Base-by-base conservation (phyloP, 2,329 filamentous ascomycete genomes). In the Ophiostoma ips region DNA sequence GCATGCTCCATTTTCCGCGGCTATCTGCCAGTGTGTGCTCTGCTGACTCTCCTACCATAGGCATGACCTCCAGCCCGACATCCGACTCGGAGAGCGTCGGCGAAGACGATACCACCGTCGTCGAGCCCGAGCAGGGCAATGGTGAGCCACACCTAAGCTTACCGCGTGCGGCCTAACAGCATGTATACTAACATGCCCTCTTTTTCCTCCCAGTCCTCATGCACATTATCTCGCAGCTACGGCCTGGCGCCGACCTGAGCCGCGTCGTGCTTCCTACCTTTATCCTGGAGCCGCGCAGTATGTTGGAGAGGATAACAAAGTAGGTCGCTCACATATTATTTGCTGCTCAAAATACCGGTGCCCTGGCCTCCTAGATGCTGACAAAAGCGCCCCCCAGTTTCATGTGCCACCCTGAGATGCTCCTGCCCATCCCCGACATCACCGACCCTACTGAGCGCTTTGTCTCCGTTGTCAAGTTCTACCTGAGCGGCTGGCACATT, bases 271-370 rank as follows among this genome's bases (percentile, higher is more conserved):
- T 98, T 51, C 92, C 92, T 37, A 98, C 92, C 45, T 98, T 98
- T 65, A 98, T 98, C 61, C 79, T 98, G 59, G 92, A 98, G 67
- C 92, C 92, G 21, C 82, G 89, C 62, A 95, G 89, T 59, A 98
- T 98, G 92, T 72, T 98, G 60, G 92, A 98, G 69, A 81, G 92
- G 59, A 98, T 98, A 64, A 98, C 92, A 61, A 98, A 98, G 89
- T 95, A 71, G 58, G 80, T 70, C 13, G 51, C 46, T 38, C 35
- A 19, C 36, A 12, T 5, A 4, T 13, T 38, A 37, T 4, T 24
- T 33, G 24, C 35, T 12, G 10, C 24, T 12, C n/a, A n/a, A n/a
- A n/a, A n/a, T n/a, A n/a, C n/a, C 43, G 13, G 30, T 45, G 34
- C 35, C 41, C 16, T 44, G 33, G 46, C 10, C 3, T 15, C 9